Percentiles rank a stretch among this genome's conserved stretches.
phyloP scores from a whole-genome alignment of 768 basidiomycete species.

The Panellus pusillus region DNA sequence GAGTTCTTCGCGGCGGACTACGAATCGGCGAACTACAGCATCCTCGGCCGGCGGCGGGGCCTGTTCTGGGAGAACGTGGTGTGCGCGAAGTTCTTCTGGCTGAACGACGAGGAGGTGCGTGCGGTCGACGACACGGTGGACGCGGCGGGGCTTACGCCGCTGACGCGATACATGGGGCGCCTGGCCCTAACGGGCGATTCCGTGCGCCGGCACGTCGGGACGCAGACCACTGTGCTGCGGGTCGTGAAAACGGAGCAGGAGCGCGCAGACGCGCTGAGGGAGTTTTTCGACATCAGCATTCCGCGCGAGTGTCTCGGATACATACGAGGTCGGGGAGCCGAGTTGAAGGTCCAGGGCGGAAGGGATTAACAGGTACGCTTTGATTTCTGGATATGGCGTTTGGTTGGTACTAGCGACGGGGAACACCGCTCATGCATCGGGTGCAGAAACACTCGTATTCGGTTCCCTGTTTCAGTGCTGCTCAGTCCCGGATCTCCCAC shows the following conservation, averaged over 20 bases:
- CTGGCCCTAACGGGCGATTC: slow-evolving; percentile 12
- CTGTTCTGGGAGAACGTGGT: slow-evolving; percentile 20
- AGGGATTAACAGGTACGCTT: too few relatives aligned
- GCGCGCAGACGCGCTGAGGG: slow-evolving; percentile 14
- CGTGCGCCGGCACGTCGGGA: slow-evolving; percentile 14
- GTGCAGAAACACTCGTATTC: too few relatives aligned
- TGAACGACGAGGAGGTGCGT: slow-evolving; percentile 17
- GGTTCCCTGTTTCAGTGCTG: too few relatives aligned
- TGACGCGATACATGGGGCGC: slow-evolving; percentile 15
- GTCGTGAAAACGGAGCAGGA: slow-evolving; percentile 12
- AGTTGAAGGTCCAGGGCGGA: slow-evolving; percentile 10
- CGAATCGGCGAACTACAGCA: slow-evolving; percentile 9
- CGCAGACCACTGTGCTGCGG: slow-evolving; percentile 5
- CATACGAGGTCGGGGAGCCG: slow-evolving; percentile 10
- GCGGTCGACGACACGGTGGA: neutral
- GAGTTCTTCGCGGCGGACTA: slow-evolving; percentile 25
- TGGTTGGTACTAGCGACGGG: too few relatives aligned
- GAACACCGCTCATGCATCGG: too few relatives aligned
- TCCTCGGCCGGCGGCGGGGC: slow-evolving; percentile 5
- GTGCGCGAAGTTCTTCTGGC: slow-evolving; percentile 15
- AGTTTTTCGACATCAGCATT: slow-evolving; percentile 14
- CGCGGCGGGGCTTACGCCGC: neutral
- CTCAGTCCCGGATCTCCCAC: too few relatives aligned
- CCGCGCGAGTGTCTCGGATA: slow-evolving; percentile 4
- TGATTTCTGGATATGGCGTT: too few relatives aligned